These are phyloP conservation scores for Dipteronia sinensis DNA, from an alignment of 345 rosid genomes.

Conservation along the genomic window DNA sequence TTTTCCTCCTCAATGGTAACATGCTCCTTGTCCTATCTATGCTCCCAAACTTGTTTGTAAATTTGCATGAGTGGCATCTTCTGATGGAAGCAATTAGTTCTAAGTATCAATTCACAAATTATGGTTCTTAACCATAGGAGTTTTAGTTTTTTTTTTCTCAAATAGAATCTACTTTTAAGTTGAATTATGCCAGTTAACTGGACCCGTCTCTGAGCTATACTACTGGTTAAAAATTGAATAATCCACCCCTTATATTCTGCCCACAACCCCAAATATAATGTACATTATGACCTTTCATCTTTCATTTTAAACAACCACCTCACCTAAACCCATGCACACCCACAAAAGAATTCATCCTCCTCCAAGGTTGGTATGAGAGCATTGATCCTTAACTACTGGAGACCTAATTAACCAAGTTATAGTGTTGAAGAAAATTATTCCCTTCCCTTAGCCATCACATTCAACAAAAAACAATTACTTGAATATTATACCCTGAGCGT, in stretches of 20 bases:
- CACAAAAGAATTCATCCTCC: not conserved
- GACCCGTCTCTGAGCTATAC: not conserved
- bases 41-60: not conserved
- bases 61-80: slow-evolving; percentile 4
- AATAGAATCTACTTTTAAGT: not conserved
- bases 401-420: not conserved
- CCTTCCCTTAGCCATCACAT: not conserved
- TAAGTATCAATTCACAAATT: not conserved
- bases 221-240: not conserved
- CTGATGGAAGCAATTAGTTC: not conserved
- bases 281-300: not conserved
- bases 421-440: not conserved
- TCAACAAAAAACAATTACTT: not conserved
- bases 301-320: not conserved
- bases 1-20: not conserved
- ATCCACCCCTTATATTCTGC: not conserved
- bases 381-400: not conserved
- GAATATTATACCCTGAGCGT: not conserved
- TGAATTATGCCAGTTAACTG: not conserved
- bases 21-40: slow-evolving; percentile 16
- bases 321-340: not conserved
- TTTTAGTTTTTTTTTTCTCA: not conserved
- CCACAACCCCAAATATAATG: not conserved
- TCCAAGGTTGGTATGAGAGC: not conserved
- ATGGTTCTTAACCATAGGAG: not conserved